phyloP scores from a whole-genome alignment of 2,329 filamentous ascomycete species.

The Truncatella angustata region DNA sequence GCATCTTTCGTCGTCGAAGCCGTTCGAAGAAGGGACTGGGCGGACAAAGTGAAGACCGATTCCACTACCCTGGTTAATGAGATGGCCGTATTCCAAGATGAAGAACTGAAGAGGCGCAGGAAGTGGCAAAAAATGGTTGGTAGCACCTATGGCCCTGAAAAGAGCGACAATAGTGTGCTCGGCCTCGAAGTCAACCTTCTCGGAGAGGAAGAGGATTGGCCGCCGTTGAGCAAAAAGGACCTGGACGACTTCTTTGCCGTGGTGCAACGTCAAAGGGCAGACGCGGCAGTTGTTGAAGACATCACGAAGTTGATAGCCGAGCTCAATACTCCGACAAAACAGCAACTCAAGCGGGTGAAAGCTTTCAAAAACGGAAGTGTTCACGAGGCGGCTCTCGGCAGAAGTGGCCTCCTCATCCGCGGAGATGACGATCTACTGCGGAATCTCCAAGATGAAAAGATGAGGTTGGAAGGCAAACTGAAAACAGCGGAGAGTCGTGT shows the following conservation, averaged over 20 bases:
- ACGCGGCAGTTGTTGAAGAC: conserved; percentile 67
- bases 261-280: conserved; percentile 63
- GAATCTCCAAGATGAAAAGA: conserved; percentile 80
- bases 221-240: conserved; percentile 71
- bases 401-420: conserved; percentile 78
- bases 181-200: conserved; percentile 83
- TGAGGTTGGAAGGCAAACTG: conserved; percentile 68
- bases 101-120: conserved; percentile 82
- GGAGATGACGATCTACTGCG: conserved; percentile 82
- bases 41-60: conserved; percentile 83
- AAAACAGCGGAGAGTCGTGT: conserved; percentile 88
- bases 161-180: conserved; percentile 65
- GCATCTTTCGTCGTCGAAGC: conserved; percentile 86
- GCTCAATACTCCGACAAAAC: conserved; percentile 76
- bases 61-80: conserved; percentile 88
- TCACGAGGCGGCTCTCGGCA: conserved; percentile 84
- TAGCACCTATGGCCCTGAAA: conserved; percentile 66
- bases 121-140: conserved; percentile 89
- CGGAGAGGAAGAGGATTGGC: conserved; percentile 79
- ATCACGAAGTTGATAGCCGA: conserved; percentile 76
- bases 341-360: conserved; percentile 82
- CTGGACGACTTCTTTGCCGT: conserved; percentile 70
- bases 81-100: conserved; percentile 87
- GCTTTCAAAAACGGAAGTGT: conserved; percentile 97
- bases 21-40: conserved; percentile 84